These are phyloP conservation scores for Euphorbia peplus DNA, from an alignment of 345 rosid species.

Conservation along the genomic window DNA sequence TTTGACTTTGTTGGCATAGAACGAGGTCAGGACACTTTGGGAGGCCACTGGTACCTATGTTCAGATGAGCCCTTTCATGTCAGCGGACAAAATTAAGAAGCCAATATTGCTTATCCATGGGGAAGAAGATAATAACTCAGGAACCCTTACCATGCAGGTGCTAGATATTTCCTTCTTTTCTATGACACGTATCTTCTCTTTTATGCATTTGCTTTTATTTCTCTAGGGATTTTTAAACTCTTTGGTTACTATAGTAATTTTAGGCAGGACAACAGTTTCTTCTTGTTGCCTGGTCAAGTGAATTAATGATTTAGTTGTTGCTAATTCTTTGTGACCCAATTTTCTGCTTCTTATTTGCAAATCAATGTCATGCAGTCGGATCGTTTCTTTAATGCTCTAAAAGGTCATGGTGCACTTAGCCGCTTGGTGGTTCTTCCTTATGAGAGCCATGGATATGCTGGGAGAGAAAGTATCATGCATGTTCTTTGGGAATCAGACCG, in stretches of 20 bases:
- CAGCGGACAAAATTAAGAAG: constrained; percentile 90
- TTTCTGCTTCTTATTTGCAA: constrained; percentile 15
- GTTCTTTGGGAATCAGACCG: constrained; percentile 97
- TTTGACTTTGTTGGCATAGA: constrained; percentile 37
- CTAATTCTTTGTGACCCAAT: not conserved
- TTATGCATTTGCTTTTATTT: not conserved
- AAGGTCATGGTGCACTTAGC: constrained; percentile 91
- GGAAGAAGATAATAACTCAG: constrained; percentile 95
- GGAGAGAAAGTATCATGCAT: constrained; percentile 97
- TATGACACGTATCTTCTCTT: not conserved
- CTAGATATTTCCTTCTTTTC: not conserved
- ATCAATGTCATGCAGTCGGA: constrained; percentile 62
- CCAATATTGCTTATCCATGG: constrained; percentile 97
- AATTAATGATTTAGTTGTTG: constrained; percentile 10
- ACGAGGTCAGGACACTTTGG: constrained; percentile 98
- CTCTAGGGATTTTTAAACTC: not conserved
- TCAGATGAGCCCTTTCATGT: constrained; percentile 97
- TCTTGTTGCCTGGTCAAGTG: constrained; percentile 7
- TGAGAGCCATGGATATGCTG: constrained; percentile 95
- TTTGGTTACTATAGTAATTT: not conserved
- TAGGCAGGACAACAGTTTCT: constrained; percentile 1
- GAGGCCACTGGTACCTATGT: constrained; percentile 83
- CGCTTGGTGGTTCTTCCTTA: constrained; percentile 89
- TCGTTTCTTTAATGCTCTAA: constrained; percentile 88
- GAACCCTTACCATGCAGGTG: constrained; percentile 99